Evolutionary conservation across 1,284 basidiomycete species (phyloP), one percentile per base, ranked within the genome.

Genomic region (Coniferiporia sulphurascens): DNA sequence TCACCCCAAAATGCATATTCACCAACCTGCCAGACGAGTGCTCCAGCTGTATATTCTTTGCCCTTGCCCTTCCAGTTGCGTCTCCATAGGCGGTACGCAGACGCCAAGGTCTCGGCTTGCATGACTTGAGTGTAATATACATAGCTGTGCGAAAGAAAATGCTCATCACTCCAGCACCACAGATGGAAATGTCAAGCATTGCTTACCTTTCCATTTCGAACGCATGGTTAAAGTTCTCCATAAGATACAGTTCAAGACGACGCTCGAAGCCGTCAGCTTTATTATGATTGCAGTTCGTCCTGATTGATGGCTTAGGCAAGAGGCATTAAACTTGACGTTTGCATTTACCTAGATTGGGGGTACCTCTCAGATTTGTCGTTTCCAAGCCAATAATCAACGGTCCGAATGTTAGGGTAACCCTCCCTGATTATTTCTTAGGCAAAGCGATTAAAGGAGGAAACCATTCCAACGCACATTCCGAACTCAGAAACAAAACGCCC

Each of bases 401-500:
- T 96, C 34, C 90, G 82, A 55, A 91, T 84, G 70, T 92, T 81
- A 0, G 93, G 93, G 67, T 87, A 93, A 0, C 85, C 92, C 67
- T 92, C 75, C 89, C 88, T 91, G 62, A 38, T n/a, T 35, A 19
- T 55, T 56, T 32, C 32, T 55, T 41, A 63, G 13, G 27, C 2
- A 34, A 49, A 4, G 1, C 22, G 32, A 59, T 55, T 19, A 27
- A 13, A 6, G 21, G n/a, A 41, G 13, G 34, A 43, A 27, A 19
- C 32, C 41, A 32, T 17, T 45, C 9, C 22, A 32, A 71, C 86
- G 64, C 67, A 89, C 91, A 91, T 92, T 65, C 89, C 89, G 66
- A 92, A 91, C 68, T 92, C 89, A n/a, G 90, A 92, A 27, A 95
- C 89, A 71, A 95, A 95, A 44, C 92, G 83, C 48, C 91, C 91